Conservation (phyloP, 2,329 filamentous ascomycete genomes). For the Aspergillus sp. region DNA sequence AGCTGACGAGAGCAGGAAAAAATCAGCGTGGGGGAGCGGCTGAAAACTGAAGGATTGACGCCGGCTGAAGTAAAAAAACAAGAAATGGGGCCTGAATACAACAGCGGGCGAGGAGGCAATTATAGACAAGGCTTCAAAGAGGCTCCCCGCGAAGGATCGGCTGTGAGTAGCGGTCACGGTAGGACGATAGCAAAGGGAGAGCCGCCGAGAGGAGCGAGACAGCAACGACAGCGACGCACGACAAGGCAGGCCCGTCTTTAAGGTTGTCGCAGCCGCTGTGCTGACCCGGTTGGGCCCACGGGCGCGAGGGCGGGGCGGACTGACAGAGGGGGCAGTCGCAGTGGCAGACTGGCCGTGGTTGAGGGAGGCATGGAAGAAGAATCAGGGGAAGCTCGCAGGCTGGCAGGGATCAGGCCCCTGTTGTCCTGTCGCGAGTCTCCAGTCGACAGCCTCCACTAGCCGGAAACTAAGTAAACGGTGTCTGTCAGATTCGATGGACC, state of each 20-base stretch:
- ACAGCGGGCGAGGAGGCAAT: constrained; percentile 2
- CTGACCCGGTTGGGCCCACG: constrained; percentile 26
- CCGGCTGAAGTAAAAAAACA: not conserved
- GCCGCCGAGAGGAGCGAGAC: not conserved
- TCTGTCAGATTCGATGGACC: not conserved
- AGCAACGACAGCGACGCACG: not conserved
- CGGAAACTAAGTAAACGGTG: not conserved
- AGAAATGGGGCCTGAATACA: not conserved
- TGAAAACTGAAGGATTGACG: not conserved
- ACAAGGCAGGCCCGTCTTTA: constrained; percentile 15
- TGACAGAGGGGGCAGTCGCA: constrained; percentile 4
- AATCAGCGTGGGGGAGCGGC: constrained; percentile 1
- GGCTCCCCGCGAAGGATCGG: constrained; percentile 11
- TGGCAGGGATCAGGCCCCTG: not conserved
- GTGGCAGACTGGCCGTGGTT: not conserved
- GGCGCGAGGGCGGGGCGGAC: constrained; percentile 21
- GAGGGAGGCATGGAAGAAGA: not conserved
- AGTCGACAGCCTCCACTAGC: too few relatives aligned
- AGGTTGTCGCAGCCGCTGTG: constrained; percentile 27
- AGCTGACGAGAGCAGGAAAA: not conserved
- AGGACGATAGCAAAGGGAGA: not conserved
- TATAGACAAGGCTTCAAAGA: not conserved
- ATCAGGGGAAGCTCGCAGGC: constrained; percentile 2
- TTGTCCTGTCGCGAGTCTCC: not conserved
- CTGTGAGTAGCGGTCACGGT: constrained; percentile 22